Base-by-base conservation (phyloP, 2,329 filamentous ascomycete genomes). In the Alternaria alternata region DNA sequence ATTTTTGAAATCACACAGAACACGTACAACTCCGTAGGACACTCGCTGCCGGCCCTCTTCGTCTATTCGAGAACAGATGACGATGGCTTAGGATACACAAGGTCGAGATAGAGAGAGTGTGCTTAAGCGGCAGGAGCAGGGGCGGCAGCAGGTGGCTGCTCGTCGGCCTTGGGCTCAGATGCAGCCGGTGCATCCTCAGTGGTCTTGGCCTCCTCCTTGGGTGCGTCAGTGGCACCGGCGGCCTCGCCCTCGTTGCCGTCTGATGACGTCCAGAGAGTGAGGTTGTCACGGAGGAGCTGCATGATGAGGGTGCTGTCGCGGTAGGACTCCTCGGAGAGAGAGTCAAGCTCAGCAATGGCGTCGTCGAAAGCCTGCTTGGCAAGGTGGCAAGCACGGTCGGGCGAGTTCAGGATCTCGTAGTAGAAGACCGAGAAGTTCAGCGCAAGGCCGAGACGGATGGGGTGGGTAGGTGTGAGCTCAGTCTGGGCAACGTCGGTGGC, bases 341-440 rank as follows among this genome's bases (percentile, higher is more conserved):
- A 96, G 86, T 98, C 94, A 75, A 98, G 93, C 89, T 98, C 94
- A 78, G 94, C 94, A 81, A 98, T 97, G 77, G 94, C 94, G 81
- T 97, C 94, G 81, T 98, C 94, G 79, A 98, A 98, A 51, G 95
- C 94, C 87, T 98, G 94, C 89, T 98, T 98, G 83, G 94, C 94
- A 71, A 98, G 89, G 81, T 98, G 94, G 89, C 94, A 98, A 78
- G 94, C 94, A 80, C 92, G 93, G 83, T 97, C 94, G 77, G 94
- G 94, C 36, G 94, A 96, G 90, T 97, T 98, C 80, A 97, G 87
- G 81, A 97, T 97, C 88, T 97, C 95, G 84, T 97, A 97, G 89
- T 97, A 97, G 87, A 97, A 97, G 77, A 97, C 94, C 68, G 94
- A 97, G 89, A 98, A 97, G 91, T 97, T 98, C 74, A 98, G 89